A percentile compares a stretch with the other conserved stretches of the same genome.
These are phyloP conservation scores for Stereum hirsutum DNA, from an alignment of 1,284 basidiomycete species.

Conservation along the genomic window DNA sequence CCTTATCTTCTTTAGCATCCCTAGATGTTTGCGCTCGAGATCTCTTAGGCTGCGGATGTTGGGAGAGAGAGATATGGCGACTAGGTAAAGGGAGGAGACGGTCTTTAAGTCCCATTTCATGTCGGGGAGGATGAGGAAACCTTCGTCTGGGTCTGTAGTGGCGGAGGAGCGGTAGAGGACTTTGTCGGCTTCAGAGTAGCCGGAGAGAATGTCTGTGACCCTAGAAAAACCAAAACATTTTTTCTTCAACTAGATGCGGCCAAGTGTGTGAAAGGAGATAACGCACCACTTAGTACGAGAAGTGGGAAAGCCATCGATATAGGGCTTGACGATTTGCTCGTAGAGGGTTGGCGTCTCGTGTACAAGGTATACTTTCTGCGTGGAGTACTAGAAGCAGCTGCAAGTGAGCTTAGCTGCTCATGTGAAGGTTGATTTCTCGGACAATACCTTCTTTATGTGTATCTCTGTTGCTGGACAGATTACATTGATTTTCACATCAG, in stretches of 20 bases:
- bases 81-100: constrained; percentile 64
- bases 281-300: constrained; percentile 74
- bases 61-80: constrained; percentile 55
- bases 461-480: constrained; percentile 78
- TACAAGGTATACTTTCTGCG: constrained; percentile 67
- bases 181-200: constrained; percentile 72
- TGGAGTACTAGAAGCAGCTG: constrained; percentile 54
- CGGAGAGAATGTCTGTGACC: constrained; percentile 83
- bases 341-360: constrained; percentile 78
- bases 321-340: constrained; percentile 62
- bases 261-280: neutral
- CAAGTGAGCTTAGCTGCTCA: neutral
- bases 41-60: constrained; percentile 65
- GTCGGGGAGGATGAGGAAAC: constrained; percentile 84
- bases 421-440: neutral
- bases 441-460: constrained; percentile 68
- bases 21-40: constrained; percentile 53
- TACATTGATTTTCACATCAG: constrained; percentile 57
- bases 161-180: constrained; percentile 51
- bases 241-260: neutral
- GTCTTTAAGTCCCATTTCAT: constrained; percentile 90
- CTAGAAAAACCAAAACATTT: constrained; percentile 30
- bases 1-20: constrained; percentile 62
- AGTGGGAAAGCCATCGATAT: constrained; percentile 66
- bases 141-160: constrained; percentile 23